Conservation (phyloP, 1,139 yeast genomes). For the Yamadazyma triangularis region DNA sequence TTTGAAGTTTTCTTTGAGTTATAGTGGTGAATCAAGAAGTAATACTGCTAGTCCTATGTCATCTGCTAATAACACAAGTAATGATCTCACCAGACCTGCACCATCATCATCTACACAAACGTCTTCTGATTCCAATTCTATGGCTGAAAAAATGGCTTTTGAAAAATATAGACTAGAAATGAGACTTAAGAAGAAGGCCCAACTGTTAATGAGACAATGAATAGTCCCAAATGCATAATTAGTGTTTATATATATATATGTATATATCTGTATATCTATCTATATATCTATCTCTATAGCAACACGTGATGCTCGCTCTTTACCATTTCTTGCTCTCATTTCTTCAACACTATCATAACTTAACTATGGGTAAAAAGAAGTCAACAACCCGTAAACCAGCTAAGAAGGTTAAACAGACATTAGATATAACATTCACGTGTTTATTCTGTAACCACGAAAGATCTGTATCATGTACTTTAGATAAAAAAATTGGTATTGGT, state of each 20-base stretch:
- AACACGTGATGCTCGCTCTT: no score
- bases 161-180: constrained; percentile 41
- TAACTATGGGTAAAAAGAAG: constrained; percentile 80
- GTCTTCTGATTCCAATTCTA: constrained; percentile 13
- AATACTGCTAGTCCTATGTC: constrained; percentile 11
- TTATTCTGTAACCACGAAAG: constrained; percentile 94
- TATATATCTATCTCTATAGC: no score
- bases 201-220: constrained; percentile 24
- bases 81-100: no score
- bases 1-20: constrained; percentile 30
- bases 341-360: not conserved
- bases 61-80: constrained; percentile 6
- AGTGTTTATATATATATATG: no score
- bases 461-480: constrained; percentile 83
- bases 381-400: constrained; percentile 81
- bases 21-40: constrained; percentile 10
- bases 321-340: no score
- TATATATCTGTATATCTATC: no score
- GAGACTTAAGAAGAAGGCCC: constrained; percentile 43
- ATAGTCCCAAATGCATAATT: no score
- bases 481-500: constrained; percentile 83
- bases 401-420: constrained; percentile 70
- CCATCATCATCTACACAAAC: constrained; percentile 8
- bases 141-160: constrained; percentile 37
- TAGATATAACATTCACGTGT: constrained; percentile 87